Evolutionary conservation across 2,329 filamentous ascomycete species (phyloP).

Genomic region (Aureobasidium uvarum): DNA sequence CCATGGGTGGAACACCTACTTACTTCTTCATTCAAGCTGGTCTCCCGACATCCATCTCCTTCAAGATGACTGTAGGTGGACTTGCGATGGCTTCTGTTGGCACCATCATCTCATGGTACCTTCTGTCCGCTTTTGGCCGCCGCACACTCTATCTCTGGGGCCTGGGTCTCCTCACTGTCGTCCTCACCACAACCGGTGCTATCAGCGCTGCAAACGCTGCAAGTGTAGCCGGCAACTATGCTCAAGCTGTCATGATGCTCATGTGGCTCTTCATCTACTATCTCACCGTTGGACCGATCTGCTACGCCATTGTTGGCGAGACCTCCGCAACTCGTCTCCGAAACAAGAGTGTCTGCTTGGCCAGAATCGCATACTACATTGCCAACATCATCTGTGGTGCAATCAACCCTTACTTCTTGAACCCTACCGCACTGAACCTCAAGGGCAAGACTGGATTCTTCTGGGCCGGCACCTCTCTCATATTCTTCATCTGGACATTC

Average conservation of each 20-base stretch:
- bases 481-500: slow-evolving; percentile 41
- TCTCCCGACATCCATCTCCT: slow-evolving; percentile 41
- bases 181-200: slow-evolving; percentile 34
- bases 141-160: slow-evolving; percentile 44
- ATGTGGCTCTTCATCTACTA: slow-evolving; percentile 41
- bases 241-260: slow-evolving; percentile 43
- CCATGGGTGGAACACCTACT: slow-evolving; percentile 46
- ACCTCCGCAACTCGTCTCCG: slow-evolving; percentile 42
- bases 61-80: slow-evolving; percentile 44
- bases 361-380: slow-evolving; percentile 44
- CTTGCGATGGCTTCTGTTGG: slow-evolving; percentile 43
- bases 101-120: slow-evolving; percentile 45
- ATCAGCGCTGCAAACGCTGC: slow-evolving; percentile 7
- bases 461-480: slow-evolving; percentile 40
- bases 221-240: slow-evolving; percentile 41
- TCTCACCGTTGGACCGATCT: slow-evolving; percentile 42
- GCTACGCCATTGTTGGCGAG: slow-evolving; percentile 43
- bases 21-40: slow-evolving; percentile 52
- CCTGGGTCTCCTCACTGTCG: slow-evolving; percentile 43
- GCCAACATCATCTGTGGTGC: slow-evolving; percentile 44
- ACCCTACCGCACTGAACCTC: slow-evolving; percentile 43
- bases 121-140: slow-evolving; percentile 43
- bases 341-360: slow-evolving; percentile 41
- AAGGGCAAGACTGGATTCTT: slow-evolving; percentile 46
- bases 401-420: slow-evolving; percentile 45